These are phyloP conservation scores for Aspergillus sp. DNA, from an alignment of 2,329 filamentous ascomycete genomes.

Conservation along the genomic window DNA sequence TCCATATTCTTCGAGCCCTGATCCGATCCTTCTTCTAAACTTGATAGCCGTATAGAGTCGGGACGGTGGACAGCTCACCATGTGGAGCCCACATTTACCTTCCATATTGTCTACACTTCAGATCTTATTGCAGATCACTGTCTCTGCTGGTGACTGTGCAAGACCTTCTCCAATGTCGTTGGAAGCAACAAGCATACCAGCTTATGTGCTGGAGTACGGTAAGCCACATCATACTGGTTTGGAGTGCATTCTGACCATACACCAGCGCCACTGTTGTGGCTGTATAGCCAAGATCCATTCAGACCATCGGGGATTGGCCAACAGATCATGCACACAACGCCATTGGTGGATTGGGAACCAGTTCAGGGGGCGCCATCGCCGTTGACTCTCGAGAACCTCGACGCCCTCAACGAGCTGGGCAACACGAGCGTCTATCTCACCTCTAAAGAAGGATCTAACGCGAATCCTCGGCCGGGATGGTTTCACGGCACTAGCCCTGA, in stretches of 20 bases:
- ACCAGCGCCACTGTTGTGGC: constrained; percentile 51
- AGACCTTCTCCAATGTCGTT: constrained; percentile 1
- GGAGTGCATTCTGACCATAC: constrained; percentile 2
- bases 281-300: constrained; percentile 49
- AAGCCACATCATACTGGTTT: not conserved
- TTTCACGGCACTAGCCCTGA: constrained; percentile 55
- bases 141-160: not conserved
- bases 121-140: no score
- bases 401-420: constrained; percentile 45
- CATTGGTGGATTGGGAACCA: constrained; percentile 41
- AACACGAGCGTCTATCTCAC: constrained; percentile 50
- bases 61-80: no score
- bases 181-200: constrained; percentile 31
- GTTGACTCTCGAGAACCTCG: constrained; percentile 49
- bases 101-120: not conserved
- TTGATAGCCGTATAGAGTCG: no score
- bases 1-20: no score
- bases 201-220: constrained; percentile 49
- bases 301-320: constrained; percentile 49
- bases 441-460: constrained; percentile 47
- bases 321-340: constrained; percentile 47
- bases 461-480: constrained; percentile 42
- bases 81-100: not conserved
- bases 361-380: constrained; percentile 38
- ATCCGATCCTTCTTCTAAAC: no score